phyloP scores from a whole-genome alignment of 768 basidiomycete species.

The Rhodotorula toruloides region DNA sequence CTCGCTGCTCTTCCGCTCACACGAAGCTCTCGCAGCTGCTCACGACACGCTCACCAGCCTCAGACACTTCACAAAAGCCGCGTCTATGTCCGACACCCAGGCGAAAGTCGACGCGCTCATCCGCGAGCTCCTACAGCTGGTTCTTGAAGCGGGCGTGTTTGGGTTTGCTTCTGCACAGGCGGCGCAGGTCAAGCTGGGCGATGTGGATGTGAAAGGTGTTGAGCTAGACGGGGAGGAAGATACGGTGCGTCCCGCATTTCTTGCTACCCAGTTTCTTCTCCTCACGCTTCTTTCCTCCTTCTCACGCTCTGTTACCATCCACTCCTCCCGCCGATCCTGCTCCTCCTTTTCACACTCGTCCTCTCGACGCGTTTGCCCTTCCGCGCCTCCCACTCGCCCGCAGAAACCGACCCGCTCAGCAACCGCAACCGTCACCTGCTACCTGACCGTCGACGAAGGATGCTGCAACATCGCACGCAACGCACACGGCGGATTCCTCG shows the following conservation, averaged over 20 bases:
- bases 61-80: too few relatives aligned
- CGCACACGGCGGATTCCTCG: slow-evolving; percentile 34
- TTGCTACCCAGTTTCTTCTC: too few relatives aligned
- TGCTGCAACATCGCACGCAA: slow-evolving; percentile 15
- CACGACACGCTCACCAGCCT: too few relatives aligned
- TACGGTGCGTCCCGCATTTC: too few relatives aligned
- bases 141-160: not conserved
- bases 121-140: slow-evolving; percentile 2
- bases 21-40: not conserved
- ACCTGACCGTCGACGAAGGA: slow-evolving; percentile 7
- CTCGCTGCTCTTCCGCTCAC: not conserved
- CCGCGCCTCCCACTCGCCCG: too few relatives aligned
- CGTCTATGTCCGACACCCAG: not conserved
- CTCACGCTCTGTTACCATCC: not conserved
- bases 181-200: not conserved
- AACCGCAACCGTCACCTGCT: slow-evolving; percentile 10
- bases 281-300: not conserved
- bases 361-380: too few relatives aligned
- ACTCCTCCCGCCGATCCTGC: too few relatives aligned
- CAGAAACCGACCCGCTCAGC: slow-evolving; percentile 19
- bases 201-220: slow-evolving; percentile 5
- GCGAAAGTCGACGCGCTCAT: not conserved
- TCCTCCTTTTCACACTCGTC: too few relatives aligned
- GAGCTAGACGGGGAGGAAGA: slow-evolving; percentile 13
- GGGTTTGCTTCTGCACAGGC: slow-evolving; percentile 2